These are phyloP conservation scores for Suillus subluteus DNA, from an alignment of 768 basidiomycete species.

Conservation along the genomic window DNA sequence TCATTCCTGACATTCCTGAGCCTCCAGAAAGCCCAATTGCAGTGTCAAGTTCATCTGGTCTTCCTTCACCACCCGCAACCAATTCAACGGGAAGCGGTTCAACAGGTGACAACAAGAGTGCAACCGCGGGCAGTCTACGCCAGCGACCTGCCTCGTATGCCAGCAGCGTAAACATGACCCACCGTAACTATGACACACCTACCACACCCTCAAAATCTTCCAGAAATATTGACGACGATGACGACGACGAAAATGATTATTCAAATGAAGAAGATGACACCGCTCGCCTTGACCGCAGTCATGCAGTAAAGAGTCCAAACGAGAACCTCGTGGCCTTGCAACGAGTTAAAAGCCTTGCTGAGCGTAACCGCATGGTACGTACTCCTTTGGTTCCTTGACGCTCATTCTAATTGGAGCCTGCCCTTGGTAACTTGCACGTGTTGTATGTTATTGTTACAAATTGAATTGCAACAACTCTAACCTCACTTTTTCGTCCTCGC, in stretches of 20 bases:
- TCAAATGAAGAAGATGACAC: slow-evolving; percentile 67
- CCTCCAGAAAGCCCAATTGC: slow-evolving; percentile 64
- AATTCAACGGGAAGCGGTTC: slow-evolving; percentile 86
- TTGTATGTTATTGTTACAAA: slow-evolving; percentile 22
- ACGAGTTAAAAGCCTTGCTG: slow-evolving; percentile 69
- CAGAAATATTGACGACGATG: slow-evolving; percentile 43
- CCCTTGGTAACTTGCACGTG: slow-evolving; percentile 36
- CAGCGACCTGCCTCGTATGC: slow-evolving; percentile 35
- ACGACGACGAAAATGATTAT: slow-evolving; percentile 52
- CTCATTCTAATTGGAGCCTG: slow-evolving; percentile 22
- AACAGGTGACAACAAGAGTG: slow-evolving; percentile 60
- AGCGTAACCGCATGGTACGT: slow-evolving; percentile 75
- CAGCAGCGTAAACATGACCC: slow-evolving; percentile 40
- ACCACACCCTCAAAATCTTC: slow-evolving; percentile 30
- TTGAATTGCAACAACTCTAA: slow-evolving; percentile 12
- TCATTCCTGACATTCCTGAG: slow-evolving; percentile 69
- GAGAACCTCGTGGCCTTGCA: slow-evolving; percentile 65
- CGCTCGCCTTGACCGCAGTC: slow-evolving; percentile 48
- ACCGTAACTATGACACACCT: slow-evolving; percentile 42
- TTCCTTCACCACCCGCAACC: slow-evolving; percentile 84
- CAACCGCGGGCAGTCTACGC: slow-evolving; percentile 43
- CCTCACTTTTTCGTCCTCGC: slow-evolving; percentile 10
- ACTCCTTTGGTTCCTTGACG: slow-evolving; percentile 22
- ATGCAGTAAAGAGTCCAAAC: slow-evolving; percentile 42
- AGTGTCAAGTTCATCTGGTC: slow-evolving; percentile 58